Conservation (phyloP, 192 early-diverging fungal genomes). For the Podila verticillata region DNA sequence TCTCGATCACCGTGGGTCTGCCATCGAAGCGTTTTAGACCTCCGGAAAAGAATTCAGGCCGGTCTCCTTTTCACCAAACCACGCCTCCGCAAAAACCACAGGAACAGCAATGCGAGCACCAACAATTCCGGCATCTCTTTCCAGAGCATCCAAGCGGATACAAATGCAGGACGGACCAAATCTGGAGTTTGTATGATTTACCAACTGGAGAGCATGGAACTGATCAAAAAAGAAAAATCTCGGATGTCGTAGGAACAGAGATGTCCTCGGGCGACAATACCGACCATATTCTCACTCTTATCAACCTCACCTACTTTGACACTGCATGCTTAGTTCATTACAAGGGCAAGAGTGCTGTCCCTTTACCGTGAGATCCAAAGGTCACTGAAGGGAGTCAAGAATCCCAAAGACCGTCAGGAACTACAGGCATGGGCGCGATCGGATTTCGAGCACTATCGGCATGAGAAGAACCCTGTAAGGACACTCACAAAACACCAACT, state of each 20-base stretch:
- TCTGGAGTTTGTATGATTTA: conserved; percentile 32
- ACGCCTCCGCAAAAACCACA: no score
- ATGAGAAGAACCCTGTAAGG: conserved; percentile 42
- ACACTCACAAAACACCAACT: not conserved
- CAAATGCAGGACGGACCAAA: conserved; percentile 37
- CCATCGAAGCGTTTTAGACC: no score
- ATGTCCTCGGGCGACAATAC: no score
- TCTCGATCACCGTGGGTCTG: no score
- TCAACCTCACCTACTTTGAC: no score
- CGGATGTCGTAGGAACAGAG: no score
- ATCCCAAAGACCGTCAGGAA: conserved; percentile 38
- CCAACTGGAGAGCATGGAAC: not conserved
- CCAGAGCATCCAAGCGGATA: conserved; percentile 17
- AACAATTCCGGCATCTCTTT: conserved; percentile 36
- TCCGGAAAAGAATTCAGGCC: no score
- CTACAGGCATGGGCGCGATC: conserved; percentile 43
- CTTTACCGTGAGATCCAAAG: conserved; percentile 47
- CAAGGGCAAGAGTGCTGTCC: conserved; percentile 37
- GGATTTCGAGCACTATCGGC: conserved; percentile 47
- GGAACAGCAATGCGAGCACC: conserved; percentile 11
- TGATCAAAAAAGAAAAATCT: no score
- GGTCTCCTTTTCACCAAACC: no score
- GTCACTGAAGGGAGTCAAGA: conserved; percentile 29
- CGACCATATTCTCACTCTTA: no score
- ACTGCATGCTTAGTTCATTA: conserved; percentile 29